Evolutionary conservation across 1,284 basidiomycete genomes (phyloP), one percentile per base, ranked within the genome.

Genomic region (Gymnopus androsaceus): DNA sequence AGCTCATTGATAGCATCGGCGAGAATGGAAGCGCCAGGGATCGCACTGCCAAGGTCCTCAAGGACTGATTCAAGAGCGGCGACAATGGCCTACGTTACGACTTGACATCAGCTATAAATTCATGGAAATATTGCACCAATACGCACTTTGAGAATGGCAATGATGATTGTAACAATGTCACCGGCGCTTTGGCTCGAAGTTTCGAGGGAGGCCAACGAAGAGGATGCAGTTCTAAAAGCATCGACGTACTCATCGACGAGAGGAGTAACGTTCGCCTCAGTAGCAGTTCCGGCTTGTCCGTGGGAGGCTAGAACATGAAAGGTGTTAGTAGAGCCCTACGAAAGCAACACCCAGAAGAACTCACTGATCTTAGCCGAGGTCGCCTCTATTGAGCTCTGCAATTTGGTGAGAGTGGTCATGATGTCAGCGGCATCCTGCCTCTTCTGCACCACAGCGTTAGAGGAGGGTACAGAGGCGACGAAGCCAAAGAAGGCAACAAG

Each of bases 1-100:
- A 68, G 59, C 53, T 65, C 61, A 58, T 64, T 57, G 42, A 72
- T 60, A 9, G 69, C 59, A 4, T 56, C 51, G 52, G 70, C 70
- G 48, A 72, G n/a, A n/a, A n/a, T n/a, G n/a, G n/a, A n/a, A n/a
- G n/a, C 50, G 25, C 66, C 67, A 48, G 51, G 30, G 46, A 70
- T 60, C 33, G 69, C 63, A 3, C 31, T 51, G 25, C 58, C 64
- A 48, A 70, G 23, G 66, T 63, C 50, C 67, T 62, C 57, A 28
- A 62, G 56, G 33, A 68, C 50, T 17, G 56, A 59, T 42, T 65
- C 57, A 38, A 70, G 59, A 15, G 61, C 46, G 19, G 57, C 62
- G 36, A 64, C 56, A 42, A 69, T 59, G 51, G 67, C 64, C 70
- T 71, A 34, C 9, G 12, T 23, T 3, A 42, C 25, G 14, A 7